Percentiles rank a stretch among this genome's conserved stretches.
These are phyloP conservation scores for Ceratocystis diversiconidia DNA, from an alignment of 2,329 filamentous ascomycete species.

Conservation along the genomic window DNA sequence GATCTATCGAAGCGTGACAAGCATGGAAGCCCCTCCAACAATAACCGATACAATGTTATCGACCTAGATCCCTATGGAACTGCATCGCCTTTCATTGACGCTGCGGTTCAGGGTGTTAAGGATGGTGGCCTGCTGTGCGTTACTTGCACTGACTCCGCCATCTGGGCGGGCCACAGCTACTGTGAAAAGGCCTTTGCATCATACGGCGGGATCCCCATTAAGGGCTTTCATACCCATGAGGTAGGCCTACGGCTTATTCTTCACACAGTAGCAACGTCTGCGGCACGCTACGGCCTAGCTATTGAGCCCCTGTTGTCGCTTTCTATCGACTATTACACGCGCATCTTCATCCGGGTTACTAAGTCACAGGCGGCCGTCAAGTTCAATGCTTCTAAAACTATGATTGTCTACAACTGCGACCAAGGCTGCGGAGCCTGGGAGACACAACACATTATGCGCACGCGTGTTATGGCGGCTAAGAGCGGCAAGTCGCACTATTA, in stretches of 20 bases:
- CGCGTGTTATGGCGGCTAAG: conserved; percentile 52
- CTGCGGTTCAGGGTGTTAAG: conserved; percentile 69
- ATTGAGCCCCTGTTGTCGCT: conserved; percentile 86
- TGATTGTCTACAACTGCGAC: conserved; percentile 87
- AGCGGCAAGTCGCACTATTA: conserved; percentile 55
- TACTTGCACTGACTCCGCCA: conserved; percentile 89
- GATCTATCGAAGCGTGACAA: conserved; percentile 33
- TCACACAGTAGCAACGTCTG: conserved; percentile 64
- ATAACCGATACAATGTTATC: conserved; percentile 70
- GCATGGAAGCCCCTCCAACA: conserved; percentile 27
- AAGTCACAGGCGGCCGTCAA: conserved; percentile 78
- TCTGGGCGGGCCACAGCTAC: conserved; percentile 90
- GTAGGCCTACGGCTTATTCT: conserved; percentile 76
- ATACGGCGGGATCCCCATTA: conserved; percentile 82
- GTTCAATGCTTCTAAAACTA: conserved; percentile 76
- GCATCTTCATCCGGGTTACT: conserved; percentile 72
- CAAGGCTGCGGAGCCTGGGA: conserved; percentile 83
- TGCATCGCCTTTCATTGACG: conserved; percentile 81
- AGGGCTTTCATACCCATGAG: conserved; percentile 77
- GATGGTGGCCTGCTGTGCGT: conserved; percentile 82
- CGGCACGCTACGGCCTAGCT: conserved; percentile 69
- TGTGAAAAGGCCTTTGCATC: conserved; percentile 84
- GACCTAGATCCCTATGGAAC: conserved; percentile 95
- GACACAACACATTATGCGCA: conserved; percentile 62
- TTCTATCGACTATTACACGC: conserved; percentile 89